Percentiles rank a stretch among this genome's conserved stretches.
These are phyloP conservation scores for Metschnikowia shivogae DNA, from an alignment of 805 yeast species.

Conservation along the genomic window DNA sequence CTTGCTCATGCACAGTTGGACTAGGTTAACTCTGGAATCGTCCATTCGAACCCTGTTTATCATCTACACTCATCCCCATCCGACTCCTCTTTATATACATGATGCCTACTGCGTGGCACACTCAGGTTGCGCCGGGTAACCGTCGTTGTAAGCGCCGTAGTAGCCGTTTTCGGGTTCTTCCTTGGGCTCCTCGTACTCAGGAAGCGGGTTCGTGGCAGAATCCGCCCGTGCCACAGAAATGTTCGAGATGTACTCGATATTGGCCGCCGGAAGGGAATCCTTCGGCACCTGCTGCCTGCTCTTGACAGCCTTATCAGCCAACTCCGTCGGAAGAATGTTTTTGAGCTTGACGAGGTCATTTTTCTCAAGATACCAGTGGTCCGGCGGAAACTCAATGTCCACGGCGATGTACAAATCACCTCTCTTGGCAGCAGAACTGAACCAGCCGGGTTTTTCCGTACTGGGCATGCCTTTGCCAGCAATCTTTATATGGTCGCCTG, in stretches of 20 bases:
- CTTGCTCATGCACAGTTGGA: too few relatives aligned
- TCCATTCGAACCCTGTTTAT: background rate
- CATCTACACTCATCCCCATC: too few relatives aligned
- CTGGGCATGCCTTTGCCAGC: constrained; percentile 83
- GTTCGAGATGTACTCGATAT: constrained; percentile 35
- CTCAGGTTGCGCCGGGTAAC: constrained; percentile 26
- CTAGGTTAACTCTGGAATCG: background rate
- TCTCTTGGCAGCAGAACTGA: constrained; percentile 22
- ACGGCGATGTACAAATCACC: constrained; percentile 73
- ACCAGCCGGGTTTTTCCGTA: constrained; percentile 19
- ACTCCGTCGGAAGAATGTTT: constrained; percentile 49
- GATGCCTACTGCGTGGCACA: constrained; percentile 29
- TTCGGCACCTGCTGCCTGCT: constrained; percentile 22
- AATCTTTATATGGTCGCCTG: constrained; percentile 64
- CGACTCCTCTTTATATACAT: background rate
- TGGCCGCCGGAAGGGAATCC: constrained; percentile 32
- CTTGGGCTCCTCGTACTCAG: constrained; percentile 22
- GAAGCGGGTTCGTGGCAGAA: constrained; percentile 20
- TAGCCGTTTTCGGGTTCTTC: constrained; percentile 9
- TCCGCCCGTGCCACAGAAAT: constrained; percentile 24
- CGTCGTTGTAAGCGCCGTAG: constrained; percentile 12
- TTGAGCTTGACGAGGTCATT: constrained; percentile 54
- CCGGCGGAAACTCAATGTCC: constrained; percentile 78
- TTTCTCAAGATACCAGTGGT: constrained; percentile 78
- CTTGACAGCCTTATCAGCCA: constrained; percentile 18